A percentile compares a stretch with the other conserved stretches of the same genome.
Evolutionary conservation across 2,329 filamentous ascomycete genomes (phyloP).

Genomic region (Cryphonectria carpinicola): DNA sequence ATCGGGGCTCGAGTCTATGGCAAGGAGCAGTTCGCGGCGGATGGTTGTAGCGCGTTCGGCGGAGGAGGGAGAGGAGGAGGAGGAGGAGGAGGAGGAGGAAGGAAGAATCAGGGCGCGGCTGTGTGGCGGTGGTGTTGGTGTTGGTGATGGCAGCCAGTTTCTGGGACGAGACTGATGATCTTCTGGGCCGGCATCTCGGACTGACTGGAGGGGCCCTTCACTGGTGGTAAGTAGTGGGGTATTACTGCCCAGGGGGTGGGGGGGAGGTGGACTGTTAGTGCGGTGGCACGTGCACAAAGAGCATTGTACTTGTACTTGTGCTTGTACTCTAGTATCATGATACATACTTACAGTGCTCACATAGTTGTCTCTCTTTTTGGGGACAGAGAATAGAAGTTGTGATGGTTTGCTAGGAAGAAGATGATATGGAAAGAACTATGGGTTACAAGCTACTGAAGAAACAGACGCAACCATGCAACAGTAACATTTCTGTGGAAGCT

Average conservation of each 20-base stretch:
- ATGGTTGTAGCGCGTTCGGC: not conserved
- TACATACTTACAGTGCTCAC: not conserved
- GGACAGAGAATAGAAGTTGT: too few relatives aligned
- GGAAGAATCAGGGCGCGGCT: not conserved
- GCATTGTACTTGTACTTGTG: not conserved
- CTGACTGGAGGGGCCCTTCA: not conserved
- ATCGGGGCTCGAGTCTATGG: not conserved
- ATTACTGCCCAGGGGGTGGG: not conserved
- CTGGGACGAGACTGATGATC: not conserved
- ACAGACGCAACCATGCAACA: too few relatives aligned
- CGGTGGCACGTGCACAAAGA: not conserved
- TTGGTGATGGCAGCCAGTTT: not conserved
- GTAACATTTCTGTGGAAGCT: too few relatives aligned
- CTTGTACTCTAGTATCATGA: too few relatives aligned
- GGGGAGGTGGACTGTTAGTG: not conserved
- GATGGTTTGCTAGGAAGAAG: not conserved
- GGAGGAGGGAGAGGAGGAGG: not conserved
- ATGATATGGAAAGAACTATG: not conserved
- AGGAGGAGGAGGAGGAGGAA: not conserved
- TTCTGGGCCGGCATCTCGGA: not conserved
- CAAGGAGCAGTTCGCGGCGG: not conserved
- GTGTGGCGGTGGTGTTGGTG: not conserved
- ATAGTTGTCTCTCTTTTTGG: not conserved
- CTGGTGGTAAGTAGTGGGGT: not conserved
- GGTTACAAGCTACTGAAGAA: not conserved